Evolutionary conservation across 2,329 filamentous ascomycete genomes (phyloP).

Genomic region (Sporothrix euskadiensis): DNA sequence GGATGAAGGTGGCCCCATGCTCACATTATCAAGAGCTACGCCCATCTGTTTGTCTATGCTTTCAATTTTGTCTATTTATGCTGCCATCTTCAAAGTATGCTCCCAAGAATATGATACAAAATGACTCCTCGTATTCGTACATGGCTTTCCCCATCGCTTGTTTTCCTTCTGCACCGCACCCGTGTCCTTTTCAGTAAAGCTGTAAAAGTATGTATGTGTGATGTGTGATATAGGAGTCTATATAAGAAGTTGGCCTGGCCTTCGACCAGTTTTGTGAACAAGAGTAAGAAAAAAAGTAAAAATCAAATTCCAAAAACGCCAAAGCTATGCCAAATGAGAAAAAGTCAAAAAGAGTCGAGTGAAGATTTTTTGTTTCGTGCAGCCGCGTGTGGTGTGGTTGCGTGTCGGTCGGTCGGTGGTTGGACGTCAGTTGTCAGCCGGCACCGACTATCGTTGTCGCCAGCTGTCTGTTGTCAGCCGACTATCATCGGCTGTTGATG

Average conservation of each 20-base stretch:
- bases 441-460: no score
- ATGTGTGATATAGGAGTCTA: background rate
- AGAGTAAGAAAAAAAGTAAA: background rate
- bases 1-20: background rate
- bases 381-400: slow-evolving; percentile 7
- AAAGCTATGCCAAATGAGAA: slow-evolving; percentile 48
- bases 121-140: slow-evolving; percentile 7
- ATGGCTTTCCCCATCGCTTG: background rate
- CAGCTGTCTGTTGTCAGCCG: no score
- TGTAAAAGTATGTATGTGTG: background rate
- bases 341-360: slow-evolving; percentile 46
- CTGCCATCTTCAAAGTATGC: background rate
- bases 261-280: background rate
- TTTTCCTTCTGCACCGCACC: background rate
- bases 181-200: background rate
- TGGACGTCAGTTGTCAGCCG: background rate
- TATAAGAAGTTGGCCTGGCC: background rate
- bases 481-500: no score
- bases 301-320: slow-evolving; percentile 44
- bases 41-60: background rate
- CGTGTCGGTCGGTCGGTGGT: background rate
- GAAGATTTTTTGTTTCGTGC: slow-evolving; percentile 48
- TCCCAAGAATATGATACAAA: background rate
- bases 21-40: background rate
- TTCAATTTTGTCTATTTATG: slow-evolving; percentile 2